Base-by-base conservation (phyloP, 2,329 filamentous ascomycete species). In the Hawksworthiomyces lignivorus region DNA sequence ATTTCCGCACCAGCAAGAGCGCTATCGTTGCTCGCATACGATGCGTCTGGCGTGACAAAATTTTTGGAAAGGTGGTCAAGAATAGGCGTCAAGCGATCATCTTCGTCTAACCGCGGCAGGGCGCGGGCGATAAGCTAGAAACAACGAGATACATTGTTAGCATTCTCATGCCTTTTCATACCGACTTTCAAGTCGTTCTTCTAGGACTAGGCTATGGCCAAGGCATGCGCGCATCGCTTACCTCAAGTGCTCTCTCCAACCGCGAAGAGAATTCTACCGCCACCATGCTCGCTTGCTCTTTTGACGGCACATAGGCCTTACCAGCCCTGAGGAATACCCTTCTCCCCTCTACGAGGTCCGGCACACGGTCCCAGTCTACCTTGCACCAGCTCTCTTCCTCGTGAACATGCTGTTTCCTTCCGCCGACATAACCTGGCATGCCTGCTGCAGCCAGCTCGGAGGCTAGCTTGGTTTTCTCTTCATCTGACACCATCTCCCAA, bases 371-470 rank as follows among this genome's bases (percentile, higher is more conserved):
- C 88, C 90, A 98, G 55, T 96, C 87, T 1, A 97, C 87, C 65
- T 96, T 97, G 71, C 94, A 94, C 83, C 87, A 98, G 20, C 70
- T 80, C 54, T 92, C 87, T 31, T 95, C 87, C 14, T 95, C 87
- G 6, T 70, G 62, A 19, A 55, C 51, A 12, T 53, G 54, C 33
- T 56, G 56, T 45, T 60, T 67, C 50, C 64, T 68, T 36, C 55
- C 33, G 3, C 39, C 35, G 31, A 57, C 52, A 51, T 65, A 63
- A 39, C 60, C 62, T 5, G 54, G 54, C 1, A 58, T 58, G 9
- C 58, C 65, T 3, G 76, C 66, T 3, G 77, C 75, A 1, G 72
- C 64, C 39, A 94, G 62, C 45, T 84, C 74, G 1, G 75, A 67
- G 1, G 70, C 69, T 41, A 87, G 65, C 46, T 74, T 70, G n/a